These are phyloP conservation scores for Phanerochaete carnosa DNA, from an alignment of 768 basidiomycete genomes.

Conservation along the genomic window DNA sequence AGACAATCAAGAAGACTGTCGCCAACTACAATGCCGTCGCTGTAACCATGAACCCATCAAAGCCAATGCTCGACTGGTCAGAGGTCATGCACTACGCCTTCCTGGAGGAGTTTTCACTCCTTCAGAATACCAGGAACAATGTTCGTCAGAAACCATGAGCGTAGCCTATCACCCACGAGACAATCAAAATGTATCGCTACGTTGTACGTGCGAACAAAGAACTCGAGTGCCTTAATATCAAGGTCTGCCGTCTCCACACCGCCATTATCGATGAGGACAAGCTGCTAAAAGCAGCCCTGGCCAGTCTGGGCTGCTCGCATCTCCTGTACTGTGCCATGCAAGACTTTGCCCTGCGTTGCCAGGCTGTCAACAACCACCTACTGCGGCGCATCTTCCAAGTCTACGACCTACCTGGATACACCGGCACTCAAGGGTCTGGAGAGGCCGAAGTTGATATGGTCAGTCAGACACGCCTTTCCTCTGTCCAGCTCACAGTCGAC, in stretches of 20 bases:
- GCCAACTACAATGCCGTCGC: slow-evolving; percentile 29
- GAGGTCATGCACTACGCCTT: slow-evolving; percentile 26
- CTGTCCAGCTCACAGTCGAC: no score
- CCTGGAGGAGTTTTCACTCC: slow-evolving; percentile 29
- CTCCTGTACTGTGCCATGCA: background rate
- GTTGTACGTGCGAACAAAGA: slow-evolving; percentile 24
- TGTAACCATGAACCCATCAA: slow-evolving; percentile 18
- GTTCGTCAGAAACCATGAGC: slow-evolving; percentile 26
- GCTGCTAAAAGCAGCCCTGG: slow-evolving; percentile 4
- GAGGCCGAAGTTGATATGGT: background rate
- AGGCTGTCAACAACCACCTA: slow-evolving; percentile 4
- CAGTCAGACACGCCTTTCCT: no score
- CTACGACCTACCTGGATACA: slow-evolving; percentile 9
- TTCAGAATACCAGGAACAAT: slow-evolving; percentile 24
- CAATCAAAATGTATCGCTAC: slow-evolving; percentile 19
- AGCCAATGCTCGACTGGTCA: slow-evolving; percentile 22
- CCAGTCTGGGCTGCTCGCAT: background rate
- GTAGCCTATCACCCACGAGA: slow-evolving; percentile 17
- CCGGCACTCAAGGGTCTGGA: slow-evolving; percentile 3
- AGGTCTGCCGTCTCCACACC: slow-evolving; percentile 24
- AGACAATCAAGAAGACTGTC: slow-evolving; percentile 25
- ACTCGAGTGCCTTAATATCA: slow-evolving; percentile 20
- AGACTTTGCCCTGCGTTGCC: slow-evolving; percentile 1
- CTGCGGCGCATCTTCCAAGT: slow-evolving; percentile 9
- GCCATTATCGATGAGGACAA: slow-evolving; percentile 20